These are phyloP conservation scores for Rhodamnia rubescens DNA, from an alignment of 345 rosid species.

Conservation along the genomic window DNA sequence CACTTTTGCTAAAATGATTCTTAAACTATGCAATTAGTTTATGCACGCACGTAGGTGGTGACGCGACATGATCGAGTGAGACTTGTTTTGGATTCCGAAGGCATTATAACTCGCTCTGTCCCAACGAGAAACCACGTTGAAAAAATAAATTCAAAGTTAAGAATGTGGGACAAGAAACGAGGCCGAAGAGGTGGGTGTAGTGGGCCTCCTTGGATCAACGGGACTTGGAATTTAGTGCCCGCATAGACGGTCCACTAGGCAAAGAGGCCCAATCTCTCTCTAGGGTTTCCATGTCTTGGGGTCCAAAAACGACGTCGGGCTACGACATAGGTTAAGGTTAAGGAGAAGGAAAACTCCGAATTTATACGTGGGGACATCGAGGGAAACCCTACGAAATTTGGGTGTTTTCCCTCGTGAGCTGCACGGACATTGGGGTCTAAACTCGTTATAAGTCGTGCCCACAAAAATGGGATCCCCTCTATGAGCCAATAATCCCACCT, in stretches of 20 bases:
- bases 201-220: not conserved
- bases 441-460: too few relatives aligned
- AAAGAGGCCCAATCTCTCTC: not conserved
- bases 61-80: not conserved
- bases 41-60: too few relatives aligned
- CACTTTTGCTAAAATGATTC: too few relatives aligned
- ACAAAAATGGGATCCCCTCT: too few relatives aligned
- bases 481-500: accelerated
- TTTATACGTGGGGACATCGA: not conserved
- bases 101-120: not conserved
- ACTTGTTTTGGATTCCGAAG: not conserved
- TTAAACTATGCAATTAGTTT: too few relatives aligned
- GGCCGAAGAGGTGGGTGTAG: not conserved
- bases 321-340: not conserved
- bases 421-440: not conserved
- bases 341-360: not conserved
- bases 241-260: not conserved
- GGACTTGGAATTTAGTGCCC: not conserved
- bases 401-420: not conserved
- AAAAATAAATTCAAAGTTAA: not conserved
- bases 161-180: not conserved
- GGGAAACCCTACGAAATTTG: not conserved
- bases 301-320: not conserved
- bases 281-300: not conserved
- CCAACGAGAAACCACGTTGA: not conserved